phyloP scores from a whole-genome alignment of 805 yeast genomes.

The Debaryomyces hansenii region DNA sequence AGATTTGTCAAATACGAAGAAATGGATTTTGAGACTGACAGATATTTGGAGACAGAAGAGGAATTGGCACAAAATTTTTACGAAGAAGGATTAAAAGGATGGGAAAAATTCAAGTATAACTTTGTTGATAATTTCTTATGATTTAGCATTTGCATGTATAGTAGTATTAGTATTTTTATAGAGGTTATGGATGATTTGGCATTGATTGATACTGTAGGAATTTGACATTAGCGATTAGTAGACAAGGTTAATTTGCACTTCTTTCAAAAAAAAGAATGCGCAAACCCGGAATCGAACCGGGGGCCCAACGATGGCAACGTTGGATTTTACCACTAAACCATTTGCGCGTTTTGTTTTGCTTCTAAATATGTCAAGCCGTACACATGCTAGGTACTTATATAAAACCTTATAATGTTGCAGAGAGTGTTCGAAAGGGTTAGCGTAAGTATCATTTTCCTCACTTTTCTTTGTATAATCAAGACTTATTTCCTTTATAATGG shows the following conservation, averaged over 20 bases:
- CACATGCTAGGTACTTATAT: too few species aligned
- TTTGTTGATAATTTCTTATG: constrained; percentile 28
- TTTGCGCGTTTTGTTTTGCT: constrained; percentile 11
- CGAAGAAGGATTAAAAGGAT: constrained; percentile 42
- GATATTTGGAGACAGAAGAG: constrained; percentile 50
- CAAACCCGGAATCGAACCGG: constrained; percentile 17
- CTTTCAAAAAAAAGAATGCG: constrained; percentile 8
- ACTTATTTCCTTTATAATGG: too few species aligned
- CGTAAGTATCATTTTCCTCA: too few species aligned
- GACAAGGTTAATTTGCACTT: too few species aligned
- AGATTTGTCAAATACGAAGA: constrained; percentile 42
- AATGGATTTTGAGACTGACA: constrained; percentile 55
- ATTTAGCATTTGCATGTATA: not conserved
- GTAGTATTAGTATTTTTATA: not conserved
- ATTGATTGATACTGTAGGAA: too few species aligned
- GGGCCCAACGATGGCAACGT: constrained; percentile 18
- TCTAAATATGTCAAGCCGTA: not conserved
- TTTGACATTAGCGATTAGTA: too few species aligned
- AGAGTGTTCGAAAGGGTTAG: too few species aligned
- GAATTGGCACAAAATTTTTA: constrained; percentile 42
- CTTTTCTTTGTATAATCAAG: too few species aligned
- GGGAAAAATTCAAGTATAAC: constrained; percentile 39
- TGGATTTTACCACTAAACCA: constrained; percentile 16
- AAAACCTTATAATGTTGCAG: too few species aligned
- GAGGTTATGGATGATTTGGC: too few species aligned